Evolutionary conservation across 2,329 filamentous ascomycete species (phyloP), one percentile per base, ranked within the genome.

Genomic region (Trichoderma polysporum): DNA sequence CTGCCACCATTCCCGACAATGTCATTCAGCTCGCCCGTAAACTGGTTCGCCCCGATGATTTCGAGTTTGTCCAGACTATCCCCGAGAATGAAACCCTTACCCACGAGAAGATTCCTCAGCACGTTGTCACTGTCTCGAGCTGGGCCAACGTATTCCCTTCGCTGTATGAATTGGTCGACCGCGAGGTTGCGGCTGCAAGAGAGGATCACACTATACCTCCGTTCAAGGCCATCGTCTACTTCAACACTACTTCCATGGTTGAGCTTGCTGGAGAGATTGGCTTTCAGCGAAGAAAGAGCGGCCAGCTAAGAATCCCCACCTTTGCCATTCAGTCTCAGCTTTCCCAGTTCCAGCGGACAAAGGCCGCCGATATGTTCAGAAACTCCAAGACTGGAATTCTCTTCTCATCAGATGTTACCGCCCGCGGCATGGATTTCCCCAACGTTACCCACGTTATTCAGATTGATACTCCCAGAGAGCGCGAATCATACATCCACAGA

Each of bases 171-270:
- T 84, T 97, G 60, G 81, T 90, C 54, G 81, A 89, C 64, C 84
- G 85, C 39, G 88, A 91, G 72, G 77, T 84, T n/a, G 72, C 82
- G 33, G 79, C 81, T 27, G 76, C 80, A 22, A 73, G 70, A 2
- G 74, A 78, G 69, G 79, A 83, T 69, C 77, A 73, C 2, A 76
- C 77, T 4, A 73, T 69, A 3, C 78, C 78, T 17, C 91, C 92
- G 0, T 97, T 98, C 86, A 99, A 99, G 84, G 92, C 93, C n/a
- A 96, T 99, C 68, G 82, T 97, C 49, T 99, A 97, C 81, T 90
- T 94, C 77, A 91, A 91, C 73, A 92, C 91, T 25, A 96, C 91
- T 0, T 86, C 87, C 27, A 85, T 91, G 70, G 91, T 93, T 52
- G 83, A 89, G 66, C 81, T 93, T 56, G 87, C 88, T 25, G 80